A percentile compares a stretch with the other conserved stretches of the same genome.
Evolutionary conservation across 108 stramenopile species (phyloP).

Genomic region (Skeletonema marinoi): DNA sequence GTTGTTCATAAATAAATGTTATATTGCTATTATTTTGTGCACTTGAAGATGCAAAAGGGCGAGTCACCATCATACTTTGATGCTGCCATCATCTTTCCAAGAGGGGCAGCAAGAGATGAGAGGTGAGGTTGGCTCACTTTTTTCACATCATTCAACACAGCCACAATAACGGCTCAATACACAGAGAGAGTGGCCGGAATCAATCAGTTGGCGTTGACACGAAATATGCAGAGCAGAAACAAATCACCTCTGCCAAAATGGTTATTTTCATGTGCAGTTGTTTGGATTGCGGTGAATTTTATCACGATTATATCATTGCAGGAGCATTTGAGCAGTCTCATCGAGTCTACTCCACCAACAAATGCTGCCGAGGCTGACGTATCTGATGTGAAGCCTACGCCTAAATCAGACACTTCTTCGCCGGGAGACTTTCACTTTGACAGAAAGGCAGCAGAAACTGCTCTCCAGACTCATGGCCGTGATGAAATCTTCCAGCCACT

Average conservation of each 20-base stretch:
- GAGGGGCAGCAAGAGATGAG: too few relatives aligned
- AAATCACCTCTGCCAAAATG: neutral
- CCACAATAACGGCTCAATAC: too few relatives aligned
- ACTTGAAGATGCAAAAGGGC: too few relatives aligned
- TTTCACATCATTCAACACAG: too few relatives aligned
- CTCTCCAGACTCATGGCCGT: constrained; percentile 23
- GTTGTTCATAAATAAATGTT: neutral
- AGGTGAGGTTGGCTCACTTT: too few relatives aligned
- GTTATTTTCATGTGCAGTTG: neutral
- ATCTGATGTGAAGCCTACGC: neutral
- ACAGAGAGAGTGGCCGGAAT: too few relatives aligned
- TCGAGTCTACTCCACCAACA: neutral
- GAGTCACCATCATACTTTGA: too few relatives aligned
- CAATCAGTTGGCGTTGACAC: too few relatives aligned
- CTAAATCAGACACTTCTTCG: neutral
- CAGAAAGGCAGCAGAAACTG: constrained; percentile 22
- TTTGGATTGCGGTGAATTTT: constrained; percentile 1
- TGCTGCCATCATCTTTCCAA: too few relatives aligned
- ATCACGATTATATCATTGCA: neutral
- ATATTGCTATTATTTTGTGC: too few relatives aligned
- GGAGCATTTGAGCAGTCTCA: neutral
- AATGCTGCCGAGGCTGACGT: neutral
- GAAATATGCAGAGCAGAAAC: neutral
- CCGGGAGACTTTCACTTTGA: constrained; percentile 2
- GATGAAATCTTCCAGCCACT: constrained; percentile 47